Percentiles rank a stretch among this genome's conserved stretches.
These are phyloP conservation scores for Aspergillus arachidicola DNA, from an alignment of 2,329 filamentous ascomycete species.

Conservation along the genomic window DNA sequence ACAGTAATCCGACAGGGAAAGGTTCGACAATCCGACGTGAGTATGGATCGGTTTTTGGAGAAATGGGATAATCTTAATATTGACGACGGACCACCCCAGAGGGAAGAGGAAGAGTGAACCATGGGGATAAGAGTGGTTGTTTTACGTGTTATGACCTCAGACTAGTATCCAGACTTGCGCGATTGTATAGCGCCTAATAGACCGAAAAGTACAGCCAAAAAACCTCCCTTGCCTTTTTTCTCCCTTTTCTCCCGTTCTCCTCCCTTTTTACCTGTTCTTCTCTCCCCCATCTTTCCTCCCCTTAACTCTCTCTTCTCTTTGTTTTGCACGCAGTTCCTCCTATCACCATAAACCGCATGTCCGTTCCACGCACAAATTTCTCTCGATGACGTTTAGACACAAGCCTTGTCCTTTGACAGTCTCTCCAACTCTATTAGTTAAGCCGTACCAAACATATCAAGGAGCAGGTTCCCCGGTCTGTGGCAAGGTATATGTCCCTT, in stretches of 20 bases:
- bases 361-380: too few relatives aligned
- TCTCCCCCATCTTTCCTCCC: not conserved
- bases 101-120: not conserved
- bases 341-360: too few relatives aligned
- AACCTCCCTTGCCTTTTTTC: too few relatives aligned
- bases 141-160: not conserved
- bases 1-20: slow-evolving; percentile 16
- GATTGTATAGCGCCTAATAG: not conserved
- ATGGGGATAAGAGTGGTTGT: not conserved
- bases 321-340: too few relatives aligned
- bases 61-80: slow-evolving; percentile 31
- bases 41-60: slow-evolving; percentile 31
- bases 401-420: too few relatives aligned
- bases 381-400: too few relatives aligned
- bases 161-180: not conserved
- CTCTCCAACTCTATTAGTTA: not conserved
- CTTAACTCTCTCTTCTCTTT: too few relatives aligned
- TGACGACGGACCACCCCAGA: not conserved
- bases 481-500: too few relatives aligned
- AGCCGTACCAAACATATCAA: too few relatives aligned
- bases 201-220: not conserved
- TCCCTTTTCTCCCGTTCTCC: not conserved
- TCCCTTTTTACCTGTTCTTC: not conserved
- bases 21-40: slow-evolving; percentile 4
- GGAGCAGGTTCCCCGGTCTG: too few relatives aligned